Evolutionary conservation across 2,329 filamentous ascomycete genomes (phyloP).

Genomic region (Botryotinia narcissicola): DNA sequence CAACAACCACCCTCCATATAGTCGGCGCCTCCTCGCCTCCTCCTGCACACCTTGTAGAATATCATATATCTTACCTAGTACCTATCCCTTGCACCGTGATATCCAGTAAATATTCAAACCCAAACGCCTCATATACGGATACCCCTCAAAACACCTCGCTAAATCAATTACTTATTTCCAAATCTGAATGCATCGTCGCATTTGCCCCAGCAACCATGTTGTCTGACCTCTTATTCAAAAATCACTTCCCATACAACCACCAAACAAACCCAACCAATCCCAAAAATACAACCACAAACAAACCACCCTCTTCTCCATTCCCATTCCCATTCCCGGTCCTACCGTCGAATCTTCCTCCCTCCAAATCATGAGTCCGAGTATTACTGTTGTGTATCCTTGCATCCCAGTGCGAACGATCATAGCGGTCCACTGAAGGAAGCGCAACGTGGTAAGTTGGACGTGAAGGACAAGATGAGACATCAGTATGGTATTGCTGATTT

Average conservation of each 20-base stretch:
- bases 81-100: too few relatives aligned
- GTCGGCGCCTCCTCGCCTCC: too few relatives aligned
- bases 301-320: not conserved
- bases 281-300: not conserved
- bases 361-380: not conserved
- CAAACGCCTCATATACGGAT: not conserved
- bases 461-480: not conserved
- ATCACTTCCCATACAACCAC: not conserved
- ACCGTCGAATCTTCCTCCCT: not conserved
- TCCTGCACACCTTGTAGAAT: too few relatives aligned
- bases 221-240: too few relatives aligned
- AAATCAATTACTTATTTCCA: not conserved
- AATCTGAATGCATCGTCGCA: not conserved
- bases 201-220: too few relatives aligned
- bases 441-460: not conserved
- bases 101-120: not conserved
- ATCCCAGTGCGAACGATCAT: constrained; percentile 9
- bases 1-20: too few relatives aligned
- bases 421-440: not conserved
- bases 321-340: not conserved
- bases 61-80: too few relatives aligned
- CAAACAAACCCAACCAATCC: not conserved
- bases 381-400: not conserved
- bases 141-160: not conserved
- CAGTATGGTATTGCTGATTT: not conserved